Evolutionary conservation across 257 asterid genomes (phyloP).

Genomic region (Verbena officinalis): DNA sequence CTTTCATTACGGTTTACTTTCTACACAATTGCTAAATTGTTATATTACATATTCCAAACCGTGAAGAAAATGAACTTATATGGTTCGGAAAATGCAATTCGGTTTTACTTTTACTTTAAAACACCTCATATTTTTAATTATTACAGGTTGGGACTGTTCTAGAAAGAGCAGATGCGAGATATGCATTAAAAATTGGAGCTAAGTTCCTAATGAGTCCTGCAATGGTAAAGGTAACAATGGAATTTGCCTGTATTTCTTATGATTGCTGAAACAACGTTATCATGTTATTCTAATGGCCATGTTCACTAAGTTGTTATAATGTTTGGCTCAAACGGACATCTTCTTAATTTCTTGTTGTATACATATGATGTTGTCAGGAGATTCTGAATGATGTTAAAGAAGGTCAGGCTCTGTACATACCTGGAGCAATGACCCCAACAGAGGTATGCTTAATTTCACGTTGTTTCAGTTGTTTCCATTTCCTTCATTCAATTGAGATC

Average conservation of each 20-base stretch:
- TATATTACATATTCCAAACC: not conserved
- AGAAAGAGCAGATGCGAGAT: slow-evolving; percentile 51
- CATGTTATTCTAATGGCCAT: not conserved
- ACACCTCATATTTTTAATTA: not conserved
- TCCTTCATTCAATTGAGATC: not conserved
- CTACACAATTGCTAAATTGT: not conserved
- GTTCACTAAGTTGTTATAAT: not conserved
- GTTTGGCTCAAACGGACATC: not conserved
- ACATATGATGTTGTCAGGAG: slow-evolving; percentile 52
- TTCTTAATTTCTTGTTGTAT: slow-evolving; percentile 7
- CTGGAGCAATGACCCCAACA: slow-evolving; percentile 90
- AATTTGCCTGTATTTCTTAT: not conserved
- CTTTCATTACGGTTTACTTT: not conserved
- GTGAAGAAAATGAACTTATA: not conserved
- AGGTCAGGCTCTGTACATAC: slow-evolving; percentile 64
- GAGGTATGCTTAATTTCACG: slow-evolving; percentile 49
- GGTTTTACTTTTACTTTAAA: not conserved
- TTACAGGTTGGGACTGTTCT: slow-evolving; percentile 81
- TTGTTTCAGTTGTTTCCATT: not conserved
- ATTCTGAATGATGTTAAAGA: slow-evolving; percentile 55
- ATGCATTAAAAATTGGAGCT: slow-evolving; percentile 66
- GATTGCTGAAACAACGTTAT: not conserved
- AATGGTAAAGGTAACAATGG: slow-evolving; percentile 57
- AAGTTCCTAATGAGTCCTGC: slow-evolving; percentile 90
- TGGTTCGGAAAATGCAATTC: not conserved